phyloP scores from a whole-genome alignment of 257 asterid species.

The Scutellaria galericulata region DNA sequence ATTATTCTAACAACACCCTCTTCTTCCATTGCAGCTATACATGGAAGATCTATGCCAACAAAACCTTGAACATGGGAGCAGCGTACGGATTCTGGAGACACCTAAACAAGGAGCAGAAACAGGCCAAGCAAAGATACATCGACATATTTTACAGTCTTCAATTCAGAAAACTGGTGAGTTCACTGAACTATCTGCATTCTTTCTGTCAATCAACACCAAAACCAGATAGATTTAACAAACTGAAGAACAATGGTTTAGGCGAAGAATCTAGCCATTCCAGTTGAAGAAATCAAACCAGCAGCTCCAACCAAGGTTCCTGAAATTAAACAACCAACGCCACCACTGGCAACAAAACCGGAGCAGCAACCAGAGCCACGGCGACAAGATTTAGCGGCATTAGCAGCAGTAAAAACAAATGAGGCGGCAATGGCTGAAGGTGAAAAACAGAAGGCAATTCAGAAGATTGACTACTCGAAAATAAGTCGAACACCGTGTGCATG shows the following conservation, averaged over 20 bases:
- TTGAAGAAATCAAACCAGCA: slow-evolving; percentile 46
- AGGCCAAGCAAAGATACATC: slow-evolving; percentile 68
- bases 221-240: neutral
- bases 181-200: neutral
- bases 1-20: neutral
- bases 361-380: slow-evolving; percentile 2
- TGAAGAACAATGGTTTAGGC: slow-evolving; percentile 46
- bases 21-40: slow-evolving; percentile 62
- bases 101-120: slow-evolving; percentile 58
- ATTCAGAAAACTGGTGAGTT: slow-evolving; percentile 67
- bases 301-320: slow-evolving; percentile 30
- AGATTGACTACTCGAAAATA: slow-evolving; percentile 31
- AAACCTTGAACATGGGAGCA: slow-evolving; percentile 75
- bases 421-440: slow-evolving; percentile 29
- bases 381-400: slow-evolving; percentile 19
- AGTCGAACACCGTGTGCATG: slow-evolving; percentile 41
- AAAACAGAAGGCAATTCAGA: slow-evolving; percentile 30
- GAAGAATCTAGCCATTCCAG: slow-evolving; percentile 41
- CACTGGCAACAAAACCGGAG: slow-evolving; percentile 7
- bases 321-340: slow-evolving; percentile 28
- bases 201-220: neutral
- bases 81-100: slow-evolving; percentile 80
- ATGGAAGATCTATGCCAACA: slow-evolving; percentile 88
- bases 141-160: slow-evolving; percentile 75
- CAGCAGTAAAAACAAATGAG: slow-evolving; percentile 28